Percentiles rank a stretch among this genome's conserved stretches.
Conservation (phyloP, 768 basidiomycete genomes). For the Suillus americanus region DNA sequence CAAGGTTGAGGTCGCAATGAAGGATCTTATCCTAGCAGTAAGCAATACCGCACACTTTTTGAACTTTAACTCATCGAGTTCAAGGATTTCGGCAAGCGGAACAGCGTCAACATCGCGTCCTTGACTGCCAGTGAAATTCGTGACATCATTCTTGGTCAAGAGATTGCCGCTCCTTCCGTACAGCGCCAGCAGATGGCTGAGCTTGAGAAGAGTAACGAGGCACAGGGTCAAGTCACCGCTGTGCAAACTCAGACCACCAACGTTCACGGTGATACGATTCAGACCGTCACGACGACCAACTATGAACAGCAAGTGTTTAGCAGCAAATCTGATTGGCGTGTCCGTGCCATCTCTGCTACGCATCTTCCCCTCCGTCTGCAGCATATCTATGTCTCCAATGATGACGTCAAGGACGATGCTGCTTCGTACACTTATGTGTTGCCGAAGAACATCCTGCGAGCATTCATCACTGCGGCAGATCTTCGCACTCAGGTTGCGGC, state of each 20-base stretch:
- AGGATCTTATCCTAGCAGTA: slow-evolving; percentile 90
- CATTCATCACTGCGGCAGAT: slow-evolving; percentile 92
- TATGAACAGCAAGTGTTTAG: slow-evolving; percentile 99
- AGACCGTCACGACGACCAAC: slow-evolving; percentile 87
- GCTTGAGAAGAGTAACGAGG: slow-evolving; percentile 93
- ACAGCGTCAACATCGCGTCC: slow-evolving; percentile 98
- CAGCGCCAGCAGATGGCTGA: slow-evolving; percentile 99
- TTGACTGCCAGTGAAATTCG: slow-evolving; percentile 95
- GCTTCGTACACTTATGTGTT: slow-evolving; percentile 93
- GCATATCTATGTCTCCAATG: slow-evolving; percentile 98
- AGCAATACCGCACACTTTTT: slow-evolving; percentile 21
- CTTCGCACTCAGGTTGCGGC: slow-evolving; percentile 95
- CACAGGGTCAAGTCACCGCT: slow-evolving; percentile 93
- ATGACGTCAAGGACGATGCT: slow-evolving; percentile 98
- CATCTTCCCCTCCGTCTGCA: slow-evolving; percentile 95
- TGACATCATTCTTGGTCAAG: slow-evolving; percentile 98
- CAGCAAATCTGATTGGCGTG: slow-evolving; percentile 99
- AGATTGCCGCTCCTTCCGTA: slow-evolving; percentile 92
- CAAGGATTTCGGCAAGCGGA: slow-evolving; percentile 97
- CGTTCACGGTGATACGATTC: slow-evolving; percentile 94
- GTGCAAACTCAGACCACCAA: slow-evolving; percentile 98
- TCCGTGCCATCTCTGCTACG: slow-evolving; percentile 95
- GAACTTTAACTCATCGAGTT: slow-evolving; percentile 17
- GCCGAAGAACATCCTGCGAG: slow-evolving; percentile 94
- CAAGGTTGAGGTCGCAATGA: slow-evolving; percentile 98